Base-by-base conservation (phyloP, 2,329 filamentous ascomycete genomes). In the Ceratocystis cubensis region DNA sequence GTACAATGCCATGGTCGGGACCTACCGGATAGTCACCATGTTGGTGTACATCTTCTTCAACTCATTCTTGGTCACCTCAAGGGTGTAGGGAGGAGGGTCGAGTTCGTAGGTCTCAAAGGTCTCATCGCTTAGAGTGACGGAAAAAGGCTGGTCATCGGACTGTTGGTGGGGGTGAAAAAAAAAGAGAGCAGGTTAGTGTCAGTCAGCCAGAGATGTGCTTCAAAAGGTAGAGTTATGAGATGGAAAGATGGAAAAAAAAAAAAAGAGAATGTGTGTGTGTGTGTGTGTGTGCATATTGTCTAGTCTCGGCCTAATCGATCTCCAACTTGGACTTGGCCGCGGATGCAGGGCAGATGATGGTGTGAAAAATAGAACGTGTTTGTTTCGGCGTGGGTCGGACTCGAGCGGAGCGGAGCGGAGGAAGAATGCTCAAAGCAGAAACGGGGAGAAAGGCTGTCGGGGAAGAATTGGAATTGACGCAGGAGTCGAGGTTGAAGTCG, bases 91-190 rank as follows among this genome's bases (percentile, higher is more conserved):
- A 71, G 94, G 94, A 72, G 93, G 92, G 80, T 99, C 94, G 76
- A 99, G 85, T 82, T 96, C 91, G 81, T 97, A 99, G 68, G 94
- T 96, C 85, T 99, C 94, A 81, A 97, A 99, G 81, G 90, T 93
- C 88, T 97, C 93, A 77, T 96, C 91, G 77, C 91, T 96, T 77
- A 99, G 88, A 75, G 86, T 88, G 76, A 99, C 85, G 74, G 88
- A 85, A 82, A 99, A 97, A 71, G 86, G 85, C 83, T 96, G 89
- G 75, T 96, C 91, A 77, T 96, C 92, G 78, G 92, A 89, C 91
- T 96, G 75, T 66, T 71, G 20, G 50, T n/a, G 28, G 59, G 59
- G 46, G 46, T n/a, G n/a, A 45, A 53, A 46, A 41, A 41, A 22
- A 17, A 15, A 48, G 25, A 64, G 50, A 66, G n/a, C 17, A 15